Base-by-base conservation (phyloP, 1,284 basidiomycete species). In the Cryptococcus sp. region DNA sequence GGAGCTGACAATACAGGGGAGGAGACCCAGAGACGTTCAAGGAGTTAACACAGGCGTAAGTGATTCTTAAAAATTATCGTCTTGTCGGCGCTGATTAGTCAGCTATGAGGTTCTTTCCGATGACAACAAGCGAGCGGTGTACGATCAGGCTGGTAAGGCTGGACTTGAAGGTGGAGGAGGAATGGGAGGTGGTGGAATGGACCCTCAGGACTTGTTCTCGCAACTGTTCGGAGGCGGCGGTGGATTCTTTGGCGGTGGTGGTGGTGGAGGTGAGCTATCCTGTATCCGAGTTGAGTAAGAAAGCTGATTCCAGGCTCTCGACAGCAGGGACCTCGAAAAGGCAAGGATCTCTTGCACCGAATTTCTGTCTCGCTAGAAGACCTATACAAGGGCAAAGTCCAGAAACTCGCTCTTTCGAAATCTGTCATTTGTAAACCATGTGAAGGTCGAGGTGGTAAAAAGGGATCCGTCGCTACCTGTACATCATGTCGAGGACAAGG, bases 1-100 rank as follows among this genome's bases (percentile, higher is more conserved):
- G 16, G 32, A 34, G 32, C 32, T 34, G 32, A 34, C 32, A 9
- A 9, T 34, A 98, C 82, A 97, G 97, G 32, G 52, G 92, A 55
- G 92, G 92, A 58, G 92, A 97, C 72, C 91, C 91, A 45, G 96
- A 98, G 76, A 76, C 88, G 56, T 98, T 98, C 87, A 98, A 98
- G 75, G 91, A 96, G 73, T 86, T 98, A 54, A 94, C 93, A 14
- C 88, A 94, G 78, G 93, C 92, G 87, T 92, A 79, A 63, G 85
- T 80, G 9, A 11, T 28, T 25, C 22, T n/a, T 19, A 14, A 4
- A n/a, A 16, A 14, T n/a, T 23, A 43, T 4, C 22, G 37, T 16
- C 2, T 28, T 18, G 32, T 34, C 21, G 18, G 36, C 23, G 11
- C 45, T 49, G 52, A 45, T 32, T 50, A 44, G 31, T 32, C 60